Evolutionary conservation across 2,329 filamentous ascomycete genomes (phyloP), one percentile per base, ranked within the genome.

Genomic region (Arthrinium puccinioides): DNA sequence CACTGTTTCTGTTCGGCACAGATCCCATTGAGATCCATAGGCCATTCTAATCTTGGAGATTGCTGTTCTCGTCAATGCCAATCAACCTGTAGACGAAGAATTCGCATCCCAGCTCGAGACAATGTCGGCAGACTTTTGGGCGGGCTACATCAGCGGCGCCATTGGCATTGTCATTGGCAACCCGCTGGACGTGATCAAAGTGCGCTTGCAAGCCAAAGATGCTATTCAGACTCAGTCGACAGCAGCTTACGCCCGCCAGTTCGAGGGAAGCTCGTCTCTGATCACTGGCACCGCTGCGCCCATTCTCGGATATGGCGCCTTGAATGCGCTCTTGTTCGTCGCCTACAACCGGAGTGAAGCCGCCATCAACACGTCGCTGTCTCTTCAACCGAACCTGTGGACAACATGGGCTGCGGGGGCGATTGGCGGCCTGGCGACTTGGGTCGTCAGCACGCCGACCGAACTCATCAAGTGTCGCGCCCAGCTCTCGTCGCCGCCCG

Each of bases 111-210:
- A n/a, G n/a, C n/a, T 13, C 31, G 18, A 33, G 9, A 33, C 4
- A 1, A 90, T 92, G 85, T 86, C 85, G 35, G 78, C 87, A 49
- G 89, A 95, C 57, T 96, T 96, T 61, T 94, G 86, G 85, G 86
- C 89, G 40, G 88, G 89, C 53, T 58, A 58, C 26, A 40, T 58
- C 34, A 55, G 56, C 32, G 55, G 45, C 16, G 55, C 55, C 6
- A 47, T 58, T 33, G 86, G 87, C 31, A 96, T 96, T 51, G 66
- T 94, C 32, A 83, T 95, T 43, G 88, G 90, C 44, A 95, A 95
- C 52, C 87, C 88, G 4, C 69, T 96, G 5, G 84, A 89, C 56
- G 63, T 88, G 15, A 60, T 67, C 52, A 69, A 72, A 48, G 86
- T 88, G 37, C 83, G 82, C 27, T 67, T 94, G 3, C 90, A 97